Evolutionary conservation across 2,329 filamentous ascomycete genomes (phyloP).

Genomic region (Penicillium sp.): DNA sequence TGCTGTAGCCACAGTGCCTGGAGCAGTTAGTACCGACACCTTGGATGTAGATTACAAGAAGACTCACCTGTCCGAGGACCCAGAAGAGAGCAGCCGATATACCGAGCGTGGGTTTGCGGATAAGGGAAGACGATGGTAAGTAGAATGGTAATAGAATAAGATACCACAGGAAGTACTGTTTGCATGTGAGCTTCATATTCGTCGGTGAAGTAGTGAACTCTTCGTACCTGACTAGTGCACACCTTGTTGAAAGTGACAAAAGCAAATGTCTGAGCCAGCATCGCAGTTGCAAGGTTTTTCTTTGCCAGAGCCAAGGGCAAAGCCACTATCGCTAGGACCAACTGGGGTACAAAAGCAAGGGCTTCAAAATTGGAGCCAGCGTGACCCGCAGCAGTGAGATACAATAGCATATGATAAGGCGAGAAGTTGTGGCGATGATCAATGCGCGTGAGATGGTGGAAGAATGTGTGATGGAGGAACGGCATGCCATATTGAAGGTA

Average conservation of each 20-base stretch:
- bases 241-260: conserved; percentile 99
- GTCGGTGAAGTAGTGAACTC: not conserved
- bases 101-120: conserved; percentile 57
- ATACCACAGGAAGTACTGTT: conserved; percentile 96
- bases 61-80: conserved; percentile 61
- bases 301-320: conserved; percentile 74
- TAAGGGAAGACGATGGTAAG: conserved; percentile 70
- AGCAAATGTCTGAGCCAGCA: conserved; percentile 93
- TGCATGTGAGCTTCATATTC: not conserved
- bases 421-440: conserved; percentile 99
- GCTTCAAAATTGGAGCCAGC: conserved; percentile 56
- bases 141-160: conserved; percentile 89
- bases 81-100: conserved; percentile 62
- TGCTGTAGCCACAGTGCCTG: conserved; percentile 66
- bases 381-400: conserved; percentile 66
- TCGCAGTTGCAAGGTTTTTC: conserved; percentile 70
- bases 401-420: conserved; percentile 86
- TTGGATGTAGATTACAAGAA: conserved; percentile 4
- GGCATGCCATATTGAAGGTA: conserved; percentile 68
- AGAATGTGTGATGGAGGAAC: conserved; percentile 83
- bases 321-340: conserved; percentile 69
- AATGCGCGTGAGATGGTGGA: conserved; percentile 86
- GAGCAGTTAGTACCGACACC: not conserved
- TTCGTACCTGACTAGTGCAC: conserved; percentile 84
- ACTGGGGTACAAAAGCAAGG: conserved; percentile 81